Evolutionary conservation across 139 green algal species (phyloP).

Genomic region (Zygnema circumcarinatum): DNA sequence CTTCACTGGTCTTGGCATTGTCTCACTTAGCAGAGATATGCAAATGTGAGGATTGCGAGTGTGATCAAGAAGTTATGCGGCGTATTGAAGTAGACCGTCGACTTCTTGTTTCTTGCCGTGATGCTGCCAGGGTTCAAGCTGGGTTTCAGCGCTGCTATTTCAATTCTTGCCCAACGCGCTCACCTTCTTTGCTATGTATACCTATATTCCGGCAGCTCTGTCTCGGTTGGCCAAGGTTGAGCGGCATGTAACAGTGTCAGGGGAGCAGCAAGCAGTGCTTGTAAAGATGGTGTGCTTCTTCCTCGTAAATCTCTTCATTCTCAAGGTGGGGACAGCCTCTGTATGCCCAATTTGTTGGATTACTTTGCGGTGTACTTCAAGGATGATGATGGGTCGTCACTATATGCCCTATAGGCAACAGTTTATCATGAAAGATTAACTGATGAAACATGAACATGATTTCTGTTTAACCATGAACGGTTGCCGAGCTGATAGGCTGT

Average conservation of each 20-base stretch:
- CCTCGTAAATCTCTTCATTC: slow-evolving; percentile 55
- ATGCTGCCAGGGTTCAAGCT: slow-evolving; percentile 35
- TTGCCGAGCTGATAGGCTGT: no score
- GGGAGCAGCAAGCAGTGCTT: slow-evolving; percentile 33
- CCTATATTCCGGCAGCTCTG: slow-evolving; percentile 29
- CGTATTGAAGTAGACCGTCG: no score
- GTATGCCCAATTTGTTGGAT: not conserved
- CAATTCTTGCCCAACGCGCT: slow-evolving; percentile 55
- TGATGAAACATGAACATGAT: no score
- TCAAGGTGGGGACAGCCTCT: slow-evolving; percentile 36
- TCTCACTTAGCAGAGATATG: no score
- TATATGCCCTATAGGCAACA: not conserved
- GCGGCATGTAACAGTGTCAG: slow-evolving; percentile 45
- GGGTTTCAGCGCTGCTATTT: slow-evolving; percentile 43
- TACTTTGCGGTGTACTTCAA: not conserved
- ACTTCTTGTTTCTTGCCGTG: no score
- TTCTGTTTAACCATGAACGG: not conserved
- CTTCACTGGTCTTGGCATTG: no score
- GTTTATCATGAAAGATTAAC: no score
- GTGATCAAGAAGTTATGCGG: no score
- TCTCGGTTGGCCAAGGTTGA: slow-evolving; percentile 11
- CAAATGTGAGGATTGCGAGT: no score
- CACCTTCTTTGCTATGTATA: slow-evolving; percentile 55
- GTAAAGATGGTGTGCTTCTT: slow-evolving; percentile 56
- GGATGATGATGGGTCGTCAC: not conserved